Base-by-base conservation (phyloP, 2,329 filamentous ascomycete species). In the Aspergillus sclerotialis region DNA sequence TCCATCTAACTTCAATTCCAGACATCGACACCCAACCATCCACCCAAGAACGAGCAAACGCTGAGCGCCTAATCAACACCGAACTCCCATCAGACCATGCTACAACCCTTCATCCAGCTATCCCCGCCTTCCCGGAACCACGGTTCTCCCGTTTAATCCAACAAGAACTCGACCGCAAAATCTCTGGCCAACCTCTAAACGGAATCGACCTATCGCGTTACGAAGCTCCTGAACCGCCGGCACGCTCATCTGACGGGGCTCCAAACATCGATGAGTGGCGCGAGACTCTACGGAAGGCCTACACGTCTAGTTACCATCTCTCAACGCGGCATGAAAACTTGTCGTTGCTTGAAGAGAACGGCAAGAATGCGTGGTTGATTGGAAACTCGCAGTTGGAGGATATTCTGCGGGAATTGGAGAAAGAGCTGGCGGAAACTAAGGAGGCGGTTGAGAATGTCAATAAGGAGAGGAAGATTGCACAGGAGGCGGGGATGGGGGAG, bases 361-460 rank as follows among this genome's bases (percentile, higher is more conserved):
- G 90, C 46, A 86, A 86, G 64, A 94, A 94, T 60, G 82, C 86
- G 7, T 96, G 92, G 90, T 70, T 98, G 36, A 74, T 94, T 7
- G 78, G 78, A 5, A 98, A 98, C 61, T 77, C 81, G 49, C 78
- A 84, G 46, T 61, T 88, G 13, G 90, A 95, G 63, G 76, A 77
- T 28, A 74, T 86, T 27, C 62, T 93, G 33, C 72, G 73, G 32
- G 60, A 60, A 9, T 53, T 93, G 16, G 90, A 96, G 69, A 69
- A 70, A 28, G 87, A 94, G 50, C 69, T 96, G 32, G 80, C 78
- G 10, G 72, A 69, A 25, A 66, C 75, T 13, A 81, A 80, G 58
- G 70, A 73, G 38, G 78, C 84, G 45, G 74, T 88, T 30, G 88
- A 95, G 55, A 57, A 75, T 24, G 69, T 92, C 7, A 88, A 89